Percentiles rank a stretch among this genome's conserved stretches.
Conservation (phyloP, 768 basidiomycete species). For the Boletus tylopilopsis region DNA sequence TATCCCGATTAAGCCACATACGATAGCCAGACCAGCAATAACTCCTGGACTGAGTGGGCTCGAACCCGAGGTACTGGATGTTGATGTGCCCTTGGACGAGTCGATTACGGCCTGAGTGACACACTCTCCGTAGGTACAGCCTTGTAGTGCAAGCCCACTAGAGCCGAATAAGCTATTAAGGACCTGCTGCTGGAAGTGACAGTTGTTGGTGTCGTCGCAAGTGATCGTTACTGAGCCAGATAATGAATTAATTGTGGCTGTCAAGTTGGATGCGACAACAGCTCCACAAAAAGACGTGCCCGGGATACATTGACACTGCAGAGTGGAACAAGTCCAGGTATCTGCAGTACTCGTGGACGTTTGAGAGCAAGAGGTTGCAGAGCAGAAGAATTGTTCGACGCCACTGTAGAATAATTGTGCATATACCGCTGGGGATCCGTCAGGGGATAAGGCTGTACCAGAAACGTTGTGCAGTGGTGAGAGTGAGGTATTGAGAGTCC, state of each 20-base stretch:
- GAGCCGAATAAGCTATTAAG: slow-evolving; percentile 71
- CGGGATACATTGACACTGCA: slow-evolving; percentile 70
- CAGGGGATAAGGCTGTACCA: slow-evolving; percentile 35
- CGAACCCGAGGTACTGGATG: slow-evolving; percentile 29
- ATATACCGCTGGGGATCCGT: slow-evolving; percentile 53
- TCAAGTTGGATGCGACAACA: slow-evolving; percentile 43
- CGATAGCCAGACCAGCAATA: slow-evolving; percentile 85
- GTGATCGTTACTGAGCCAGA: slow-evolving; percentile 61
- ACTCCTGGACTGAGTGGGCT: slow-evolving; percentile 72
- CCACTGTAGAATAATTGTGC: slow-evolving; percentile 78
- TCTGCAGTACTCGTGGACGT: slow-evolving; percentile 39
- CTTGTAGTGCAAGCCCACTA: slow-evolving; percentile 64
- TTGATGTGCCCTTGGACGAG: slow-evolving; percentile 37
- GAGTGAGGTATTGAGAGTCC: slow-evolving; percentile 65
- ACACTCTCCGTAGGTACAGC: slow-evolving; percentile 87
- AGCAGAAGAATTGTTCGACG: slow-evolving; percentile 86
- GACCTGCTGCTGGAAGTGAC: slow-evolving; percentile 71
- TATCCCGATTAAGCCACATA: slow-evolving; percentile 60
- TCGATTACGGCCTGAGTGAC: slow-evolving; percentile 79
- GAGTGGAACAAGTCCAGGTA: slow-evolving; percentile 66
- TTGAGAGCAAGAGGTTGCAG: slow-evolving; percentile 69
- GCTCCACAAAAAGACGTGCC: slow-evolving; percentile 76
- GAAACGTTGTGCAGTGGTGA: slow-evolving; percentile 49
- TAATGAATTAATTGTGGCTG: slow-evolving; percentile 61
- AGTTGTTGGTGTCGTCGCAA: slow-evolving; percentile 60